Evolutionary conservation across 352 stramenopile species (phyloP).

Genomic region (Globisporangium nodosum): DNA sequence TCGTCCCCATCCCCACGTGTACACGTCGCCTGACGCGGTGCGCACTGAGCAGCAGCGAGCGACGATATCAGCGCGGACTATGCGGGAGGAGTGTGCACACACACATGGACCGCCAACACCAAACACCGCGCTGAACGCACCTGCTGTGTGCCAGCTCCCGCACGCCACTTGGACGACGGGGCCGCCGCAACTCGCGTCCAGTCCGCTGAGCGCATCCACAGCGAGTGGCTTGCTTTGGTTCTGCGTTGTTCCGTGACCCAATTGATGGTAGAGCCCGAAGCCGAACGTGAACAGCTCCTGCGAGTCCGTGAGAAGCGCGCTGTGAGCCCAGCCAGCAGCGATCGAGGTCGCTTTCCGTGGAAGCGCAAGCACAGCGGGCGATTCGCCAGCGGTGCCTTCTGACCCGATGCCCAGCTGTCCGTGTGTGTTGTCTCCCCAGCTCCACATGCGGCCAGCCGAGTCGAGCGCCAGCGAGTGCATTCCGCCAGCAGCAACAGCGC

Average conservation of each 20-base stretch:
- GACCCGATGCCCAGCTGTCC: slow-evolving; percentile 46
- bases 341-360: slow-evolving; percentile 8
- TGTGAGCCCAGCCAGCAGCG: slow-evolving; percentile 53
- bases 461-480: slow-evolving; percentile 62
- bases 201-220: slow-evolving; percentile 43
- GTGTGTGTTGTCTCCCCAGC: slow-evolving; percentile 60
- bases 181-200: slow-evolving; percentile 26
- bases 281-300: slow-evolving; percentile 57
- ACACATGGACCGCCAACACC: too few relatives aligned
- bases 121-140: slow-evolving; percentile 5
- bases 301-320: slow-evolving; percentile 27
- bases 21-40: slow-evolving; percentile 58
- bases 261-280: slow-evolving; percentile 77
- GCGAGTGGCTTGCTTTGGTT: slow-evolving; percentile 19
- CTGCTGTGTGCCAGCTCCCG: slow-evolving; percentile 72
- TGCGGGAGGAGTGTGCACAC: too few relatives aligned
- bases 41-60: slow-evolving; percentile 16
- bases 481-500: slow-evolving; percentile 37
- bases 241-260: slow-evolving; percentile 50
- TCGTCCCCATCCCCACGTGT: slow-evolving; percentile 74
- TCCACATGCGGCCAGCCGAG: slow-evolving; percentile 28
- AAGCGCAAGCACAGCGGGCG: slow-evolving; percentile 13
- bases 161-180: slow-evolving; percentile 46
- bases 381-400: not conserved
- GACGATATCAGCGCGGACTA: not conserved